Evolutionary conservation across 2,329 filamentous ascomycete genomes (phyloP).

Genomic region (Rhynchosporium secalis): DNA sequence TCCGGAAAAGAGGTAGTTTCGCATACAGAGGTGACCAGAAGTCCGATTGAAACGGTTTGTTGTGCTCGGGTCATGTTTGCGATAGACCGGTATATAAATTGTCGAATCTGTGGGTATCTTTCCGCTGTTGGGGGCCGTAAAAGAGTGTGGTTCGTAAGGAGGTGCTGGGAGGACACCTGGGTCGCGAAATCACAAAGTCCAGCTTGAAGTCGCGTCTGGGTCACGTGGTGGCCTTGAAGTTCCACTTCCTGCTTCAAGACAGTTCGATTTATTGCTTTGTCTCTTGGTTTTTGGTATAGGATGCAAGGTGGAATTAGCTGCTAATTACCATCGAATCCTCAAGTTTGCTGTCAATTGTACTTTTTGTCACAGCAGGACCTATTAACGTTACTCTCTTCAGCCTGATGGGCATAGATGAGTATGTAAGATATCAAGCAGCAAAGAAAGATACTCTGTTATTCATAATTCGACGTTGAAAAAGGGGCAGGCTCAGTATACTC

Average conservation of each 20-base stretch:
- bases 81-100: conserved; percentile 10
- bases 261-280: not conserved
- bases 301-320: no score
- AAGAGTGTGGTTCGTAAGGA: conserved; percentile 39
- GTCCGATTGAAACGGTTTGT: conserved; percentile 84
- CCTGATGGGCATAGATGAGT: no score
- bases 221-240: conserved; percentile 20
- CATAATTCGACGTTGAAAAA: no score
- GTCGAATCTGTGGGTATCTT: not conserved
- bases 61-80: conserved; percentile 86
- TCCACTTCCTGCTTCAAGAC: not conserved
- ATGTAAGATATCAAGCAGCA: no score
- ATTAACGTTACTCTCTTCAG: no score
- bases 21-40: conserved; percentile 82
- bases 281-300: not conserved
- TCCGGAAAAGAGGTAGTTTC: conserved; percentile 17
- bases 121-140: conserved; percentile 22
- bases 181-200: conserved; percentile 19
- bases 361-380: no score
- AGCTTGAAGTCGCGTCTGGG: conserved; percentile 17
- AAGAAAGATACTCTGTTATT: no score
- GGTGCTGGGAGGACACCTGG: conserved; percentile 15
- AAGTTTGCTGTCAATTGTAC: no score
- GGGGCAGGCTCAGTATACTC: no score
- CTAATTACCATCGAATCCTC: no score